Base-by-base conservation (phyloP, 2,329 filamentous ascomycete species). In the Emergomyces orientalis region DNA sequence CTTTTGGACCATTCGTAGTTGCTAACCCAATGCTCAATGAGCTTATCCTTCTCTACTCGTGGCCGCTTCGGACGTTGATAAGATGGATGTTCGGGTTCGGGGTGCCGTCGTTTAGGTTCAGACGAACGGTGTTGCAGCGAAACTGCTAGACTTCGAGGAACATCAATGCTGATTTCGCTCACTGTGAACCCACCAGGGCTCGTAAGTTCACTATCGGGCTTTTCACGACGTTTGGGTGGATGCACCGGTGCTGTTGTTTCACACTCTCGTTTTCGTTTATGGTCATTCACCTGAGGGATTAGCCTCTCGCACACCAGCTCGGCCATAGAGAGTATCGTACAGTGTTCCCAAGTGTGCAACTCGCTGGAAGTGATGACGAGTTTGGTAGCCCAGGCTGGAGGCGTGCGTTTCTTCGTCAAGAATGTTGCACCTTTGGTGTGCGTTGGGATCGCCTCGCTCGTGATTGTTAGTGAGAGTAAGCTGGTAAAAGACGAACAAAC, bases 21-120 rank as follows among this genome's bases (percentile, higher is more conserved):
- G 62, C 65, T 49, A 37, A 59, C 70, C 70, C 66, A 72, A 63
- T 72, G 68, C 64, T 67, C 64, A 65, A 73, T 61, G 66, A 65
- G 67, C 62, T 70, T 67, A 62, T 67, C 67, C 56, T 55, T 60
- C 41, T 71, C 61, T 41, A 41, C 55, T 34, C 58, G 34, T 49
- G 17, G 62, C 22, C 57, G 49, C 52, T 61, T 64, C 49, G 49
- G 43, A 57, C 2, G 22, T 25, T 25, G 22, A 27, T 27, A 30
- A 54, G 49, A 54, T 27, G 49, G n/a, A 51, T 9, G 7, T 8
- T 54, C 49, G 25, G 49, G 49, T 54, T 30, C 49, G 25, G 49
- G 4, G 27, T 54, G 49, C 49, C 4, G 22, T 30, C 25, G 49
- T 54, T 30, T 54, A 27, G 9, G 49, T 32, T 19, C 49, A 54